Evolutionary conservation across 805 yeast species (phyloP).

Genomic region (Candida coquimbonensis): DNA sequence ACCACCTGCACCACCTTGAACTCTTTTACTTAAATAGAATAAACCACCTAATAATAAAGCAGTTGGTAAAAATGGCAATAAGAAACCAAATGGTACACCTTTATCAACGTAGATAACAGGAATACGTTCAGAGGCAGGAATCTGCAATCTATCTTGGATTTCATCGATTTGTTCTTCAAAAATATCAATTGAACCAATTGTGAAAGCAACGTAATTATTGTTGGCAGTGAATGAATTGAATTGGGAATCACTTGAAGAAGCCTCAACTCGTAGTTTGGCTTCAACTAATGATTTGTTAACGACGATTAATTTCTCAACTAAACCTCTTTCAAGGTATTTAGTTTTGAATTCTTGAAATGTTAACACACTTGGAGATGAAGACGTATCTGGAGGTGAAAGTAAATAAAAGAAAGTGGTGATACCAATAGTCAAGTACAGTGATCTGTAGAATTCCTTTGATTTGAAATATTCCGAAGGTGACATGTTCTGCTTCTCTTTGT

Average conservation of each 20-base stretch:
- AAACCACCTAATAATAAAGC: conserved; percentile 72
- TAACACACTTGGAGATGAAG: conserved; percentile 28
- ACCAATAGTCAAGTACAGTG: conserved; percentile 32
- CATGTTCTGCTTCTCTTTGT: conserved; percentile 21
- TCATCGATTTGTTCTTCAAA: conserved; percentile 78
- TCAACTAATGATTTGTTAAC: conserved; percentile 73
- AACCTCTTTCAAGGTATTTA: conserved; percentile 66
- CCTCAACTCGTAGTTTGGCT: conserved; percentile 24
- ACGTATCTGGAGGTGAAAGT: conserved; percentile 23
- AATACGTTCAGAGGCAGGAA: conserved; percentile 62
- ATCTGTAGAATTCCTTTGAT: conserved; percentile 36
- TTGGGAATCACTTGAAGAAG: conserved; percentile 53
- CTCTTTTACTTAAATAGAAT: conserved; percentile 35
- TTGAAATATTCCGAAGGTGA: conserved; percentile 30
- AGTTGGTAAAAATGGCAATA: conserved; percentile 76
- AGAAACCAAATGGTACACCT: conserved; percentile 53
- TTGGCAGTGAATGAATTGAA: conserved; percentile 32
- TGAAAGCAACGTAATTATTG: conserved; percentile 46
- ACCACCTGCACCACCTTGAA: conserved; percentile 38
- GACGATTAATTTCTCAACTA: conserved; percentile 67
- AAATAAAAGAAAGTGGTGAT: conserved; percentile 31
- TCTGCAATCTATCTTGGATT: conserved; percentile 61
- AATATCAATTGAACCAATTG: conserved; percentile 80
- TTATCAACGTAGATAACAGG: conserved; percentile 73
- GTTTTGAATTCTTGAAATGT: conserved; percentile 90